Percentiles rank a stretch among this genome's conserved stretches.
Conservation (phyloP, 2,329 filamentous ascomycete genomes). For the Botrytis galanthina region DNA sequence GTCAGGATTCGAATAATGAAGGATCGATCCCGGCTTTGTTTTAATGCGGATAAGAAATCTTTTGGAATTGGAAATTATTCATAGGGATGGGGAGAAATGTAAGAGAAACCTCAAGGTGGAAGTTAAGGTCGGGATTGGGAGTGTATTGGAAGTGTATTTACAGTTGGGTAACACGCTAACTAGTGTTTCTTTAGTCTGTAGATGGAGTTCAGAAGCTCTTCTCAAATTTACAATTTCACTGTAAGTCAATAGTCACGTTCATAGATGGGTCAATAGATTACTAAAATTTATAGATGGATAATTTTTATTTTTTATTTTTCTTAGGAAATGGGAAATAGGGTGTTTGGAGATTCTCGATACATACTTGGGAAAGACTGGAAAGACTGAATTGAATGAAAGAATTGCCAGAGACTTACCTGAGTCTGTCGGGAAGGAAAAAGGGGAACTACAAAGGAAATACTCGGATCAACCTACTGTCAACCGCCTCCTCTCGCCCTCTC, state of each 20-base stretch:
- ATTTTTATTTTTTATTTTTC: no score
- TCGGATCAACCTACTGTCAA: background rate
- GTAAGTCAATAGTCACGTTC: background rate
- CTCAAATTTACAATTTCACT: background rate
- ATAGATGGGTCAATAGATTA: background rate
- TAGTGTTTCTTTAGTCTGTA: background rate
- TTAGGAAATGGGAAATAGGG: no score
- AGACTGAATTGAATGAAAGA: no score
- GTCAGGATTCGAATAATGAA: background rate
- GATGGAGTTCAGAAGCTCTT: rapidly evolving
- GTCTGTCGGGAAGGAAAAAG: no score
- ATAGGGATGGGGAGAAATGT: background rate
- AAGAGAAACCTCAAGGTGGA: background rate
- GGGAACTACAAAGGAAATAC: background rate
- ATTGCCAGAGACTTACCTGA: background rate
- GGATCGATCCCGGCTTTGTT: background rate
- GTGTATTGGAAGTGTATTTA: no score
- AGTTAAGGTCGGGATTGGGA: no score
- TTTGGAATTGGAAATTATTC: background rate
- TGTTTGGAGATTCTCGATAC: background rate
- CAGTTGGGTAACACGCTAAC: background rate
- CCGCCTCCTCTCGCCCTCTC: background rate
- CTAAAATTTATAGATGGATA: background rate
- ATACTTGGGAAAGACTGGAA: background rate
- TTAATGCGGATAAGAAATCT: background rate